Evolutionary conservation across 345 rosid genomes (phyloP).

Genomic region (Lenwebbia sp.): DNA sequence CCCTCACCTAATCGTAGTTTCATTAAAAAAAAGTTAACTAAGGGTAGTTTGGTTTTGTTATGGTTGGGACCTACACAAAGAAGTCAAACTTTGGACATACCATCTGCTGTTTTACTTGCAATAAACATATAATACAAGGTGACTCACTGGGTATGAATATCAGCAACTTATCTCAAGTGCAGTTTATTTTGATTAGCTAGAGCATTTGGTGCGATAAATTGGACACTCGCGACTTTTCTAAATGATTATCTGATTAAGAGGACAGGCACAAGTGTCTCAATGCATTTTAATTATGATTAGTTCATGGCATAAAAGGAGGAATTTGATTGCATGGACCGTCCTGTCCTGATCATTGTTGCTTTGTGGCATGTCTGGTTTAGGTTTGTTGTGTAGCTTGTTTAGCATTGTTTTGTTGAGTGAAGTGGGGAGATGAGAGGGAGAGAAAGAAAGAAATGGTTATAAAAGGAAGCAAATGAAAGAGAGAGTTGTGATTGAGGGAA

Average conservation of each 20-base stretch:
- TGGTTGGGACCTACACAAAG: not conserved
- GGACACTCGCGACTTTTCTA: not conserved
- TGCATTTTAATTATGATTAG: not conserved
- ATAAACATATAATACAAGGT: not conserved
- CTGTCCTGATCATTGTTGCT: constrained; percentile 17
- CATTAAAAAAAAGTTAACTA: not conserved
- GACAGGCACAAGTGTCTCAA: not conserved
- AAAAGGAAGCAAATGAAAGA: not conserved
- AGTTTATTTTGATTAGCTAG: not conserved
- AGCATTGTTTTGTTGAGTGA: constrained; percentile 5
- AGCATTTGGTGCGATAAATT: not conserved
- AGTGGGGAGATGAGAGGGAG: not conserved
- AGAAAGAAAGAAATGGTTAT: not conserved
- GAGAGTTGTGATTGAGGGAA: not conserved
- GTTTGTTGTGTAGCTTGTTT: constrained; percentile 10
- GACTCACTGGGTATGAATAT: not conserved
- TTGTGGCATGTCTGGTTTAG: constrained; percentile 20
- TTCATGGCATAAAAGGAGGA: not conserved
- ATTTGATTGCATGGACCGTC: not conserved
- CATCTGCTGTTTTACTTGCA: not conserved
- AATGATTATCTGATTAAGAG: not conserved
- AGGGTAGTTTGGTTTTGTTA: not conserved
- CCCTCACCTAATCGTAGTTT: not conserved
- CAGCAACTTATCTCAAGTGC: not conserved
- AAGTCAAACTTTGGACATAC: not conserved